Conservation (phyloP, 1,139 yeast genomes). For the Hanseniaspora sp. region DNA sequence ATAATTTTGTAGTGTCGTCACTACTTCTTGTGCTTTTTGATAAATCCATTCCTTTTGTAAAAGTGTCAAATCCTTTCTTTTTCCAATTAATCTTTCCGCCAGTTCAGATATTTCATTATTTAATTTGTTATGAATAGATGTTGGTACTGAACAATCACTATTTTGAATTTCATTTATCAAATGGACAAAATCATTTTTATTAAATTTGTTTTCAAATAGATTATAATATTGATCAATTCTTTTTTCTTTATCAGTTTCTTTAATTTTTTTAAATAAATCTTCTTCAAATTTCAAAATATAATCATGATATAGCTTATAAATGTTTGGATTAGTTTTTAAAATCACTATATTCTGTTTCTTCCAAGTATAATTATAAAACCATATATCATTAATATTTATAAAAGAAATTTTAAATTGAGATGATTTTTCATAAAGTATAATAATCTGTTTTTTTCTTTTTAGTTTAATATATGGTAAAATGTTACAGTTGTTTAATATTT, state of each 20-base stretch:
- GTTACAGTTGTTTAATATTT: background rate
- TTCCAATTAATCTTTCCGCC: background rate
- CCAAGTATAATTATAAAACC: constrained; percentile 2
- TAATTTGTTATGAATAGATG: background rate
- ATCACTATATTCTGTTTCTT: background rate
- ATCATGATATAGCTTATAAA: background rate
- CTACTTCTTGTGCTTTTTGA: background rate
- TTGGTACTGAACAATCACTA: background rate
- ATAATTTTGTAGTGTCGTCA: background rate
- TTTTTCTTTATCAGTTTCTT: background rate
- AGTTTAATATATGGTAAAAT: background rate
- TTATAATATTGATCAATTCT: background rate
- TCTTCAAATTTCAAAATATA: background rate
- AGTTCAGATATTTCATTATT: background rate
- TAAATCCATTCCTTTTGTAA: background rate
- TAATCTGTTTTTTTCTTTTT: background rate
- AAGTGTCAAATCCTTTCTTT: background rate
- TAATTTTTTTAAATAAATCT: background rate
- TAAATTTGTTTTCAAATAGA: background rate
- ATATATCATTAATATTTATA: background rate
- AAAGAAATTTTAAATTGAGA: background rate
- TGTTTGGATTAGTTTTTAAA: background rate
- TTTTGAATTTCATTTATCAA: background rate
- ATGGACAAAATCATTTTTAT: background rate
- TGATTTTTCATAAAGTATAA: background rate